phyloP scores from a whole-genome alignment of 768 basidiomycete species.

The Leccinellum rugosiceps region DNA sequence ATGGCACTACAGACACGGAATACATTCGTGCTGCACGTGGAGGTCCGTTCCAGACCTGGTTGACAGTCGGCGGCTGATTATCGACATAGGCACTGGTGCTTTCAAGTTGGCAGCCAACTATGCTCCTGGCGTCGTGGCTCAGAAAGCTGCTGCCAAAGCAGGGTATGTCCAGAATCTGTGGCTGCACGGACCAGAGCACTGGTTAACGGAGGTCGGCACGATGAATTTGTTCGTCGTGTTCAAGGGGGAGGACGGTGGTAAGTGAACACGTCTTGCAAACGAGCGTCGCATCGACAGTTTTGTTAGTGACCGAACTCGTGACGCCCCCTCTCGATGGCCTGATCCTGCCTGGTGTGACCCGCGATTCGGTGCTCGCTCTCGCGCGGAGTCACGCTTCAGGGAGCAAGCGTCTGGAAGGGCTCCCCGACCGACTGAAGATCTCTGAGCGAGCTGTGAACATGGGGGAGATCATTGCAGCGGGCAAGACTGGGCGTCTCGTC shows the following conservation, averaged over 20 bases:
- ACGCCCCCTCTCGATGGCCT: constrained; percentile 66
- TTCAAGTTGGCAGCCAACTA: constrained; percentile 90
- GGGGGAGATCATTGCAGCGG: constrained; percentile 61
- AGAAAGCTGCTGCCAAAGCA: constrained; percentile 66
- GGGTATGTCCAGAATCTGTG: constrained; percentile 91
- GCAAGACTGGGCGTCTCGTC: constrained; percentile 39
- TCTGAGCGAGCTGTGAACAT: constrained; percentile 74
- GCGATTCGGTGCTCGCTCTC: constrained; percentile 49
- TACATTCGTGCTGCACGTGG: constrained; percentile 84
- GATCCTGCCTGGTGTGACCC: constrained; percentile 68
- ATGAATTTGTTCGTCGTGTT: constrained; percentile 92
- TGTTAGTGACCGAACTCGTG: constrained; percentile 52
- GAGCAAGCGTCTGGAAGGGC: constrained; percentile 41
- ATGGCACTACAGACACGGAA: constrained; percentile 64
- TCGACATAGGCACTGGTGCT: constrained; percentile 66
- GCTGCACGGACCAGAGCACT: constrained; percentile 67
- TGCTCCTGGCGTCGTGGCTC: constrained; percentile 83
- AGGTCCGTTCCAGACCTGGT: constrained; percentile 38
- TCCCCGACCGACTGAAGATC: constrained; percentile 56
- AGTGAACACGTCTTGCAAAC: constrained; percentile 10
- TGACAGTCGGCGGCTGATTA: constrained; percentile 7
- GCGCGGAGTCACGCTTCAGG: constrained; percentile 56
- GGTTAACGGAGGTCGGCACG: constrained; percentile 71
- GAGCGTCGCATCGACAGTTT: background rate
- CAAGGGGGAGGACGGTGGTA: constrained; percentile 64